Base-by-base conservation (phyloP, 177 flowering plant genomes). In the Vitis hybrid region DNA sequence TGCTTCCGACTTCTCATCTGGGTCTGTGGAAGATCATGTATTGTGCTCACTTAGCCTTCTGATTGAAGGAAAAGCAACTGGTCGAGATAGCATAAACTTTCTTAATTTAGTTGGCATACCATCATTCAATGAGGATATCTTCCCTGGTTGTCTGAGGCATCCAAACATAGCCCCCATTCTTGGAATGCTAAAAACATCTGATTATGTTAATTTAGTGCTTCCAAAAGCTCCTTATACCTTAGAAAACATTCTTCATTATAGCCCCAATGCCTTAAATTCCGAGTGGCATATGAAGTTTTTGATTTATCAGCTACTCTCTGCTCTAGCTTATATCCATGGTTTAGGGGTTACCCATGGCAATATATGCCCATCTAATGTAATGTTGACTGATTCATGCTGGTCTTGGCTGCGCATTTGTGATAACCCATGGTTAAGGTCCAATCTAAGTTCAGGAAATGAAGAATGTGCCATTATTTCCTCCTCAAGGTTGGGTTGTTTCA, bases 101-200 rank as follows among this genome's bases (percentile, higher is more conserved):
- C 89, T 91, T 72, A 76, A 76, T 68, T 77, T 90, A 75, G 60
- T 95, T 70, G 99, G 97, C 69, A 49, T 92, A 65, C 97, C 97
- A 3, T 80, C 89, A 52, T 88, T 85, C 73, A 73, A 71, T 61
- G 92, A 88, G 60, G 75, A 68, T 52, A 64, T 56, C 51, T 75
- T 84, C 65, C 91, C 91, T 59, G 93, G 89, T n/a, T 82, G 89
- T 71, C 67, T 91, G 69, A 90, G 99, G 86, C 98, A 95, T 83
- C 99, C 99, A 30, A 95, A 95, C 67, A 75, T 93, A 45, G 79
- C 71, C 51, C 98, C 97, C 51, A 80, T 87, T 68, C 75, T 95
- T 74, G 93, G 91, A 45, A 78, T 90, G 78, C 78, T 95, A 18
- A 90, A 84, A 74, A 55, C 83, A 48, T 66, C 85, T 62, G 81